Base-by-base conservation (phyloP, 192 early-diverging fungal genomes). In the Coemansia sp. region DNA sequence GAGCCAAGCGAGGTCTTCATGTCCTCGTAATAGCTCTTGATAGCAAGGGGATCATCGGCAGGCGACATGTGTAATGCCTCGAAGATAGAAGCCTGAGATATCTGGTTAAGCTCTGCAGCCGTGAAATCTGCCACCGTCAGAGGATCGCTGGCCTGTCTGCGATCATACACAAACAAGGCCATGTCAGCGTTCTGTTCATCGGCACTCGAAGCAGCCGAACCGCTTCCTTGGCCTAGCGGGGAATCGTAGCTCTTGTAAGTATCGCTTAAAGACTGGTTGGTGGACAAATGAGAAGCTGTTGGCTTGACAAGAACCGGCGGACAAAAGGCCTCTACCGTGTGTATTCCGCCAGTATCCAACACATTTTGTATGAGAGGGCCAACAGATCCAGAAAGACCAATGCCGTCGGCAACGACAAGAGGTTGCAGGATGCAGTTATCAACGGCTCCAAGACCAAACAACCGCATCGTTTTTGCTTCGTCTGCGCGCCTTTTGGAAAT, bases 351-450 rank as follows among this genome's bases (percentile, higher is more conserved):
- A 5, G 51, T 2, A 52, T 5, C 51, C 51, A 52, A 20, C 5
- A 52, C 4, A 11, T 28, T 52, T 2, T 45, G 2, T 31, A 51
- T 16, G 36, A 25, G 18, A 1, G 51, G 51, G 5, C 51, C 5
- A 28, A 22, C 28, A 25, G 51, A 28, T 6, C 22, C 51, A 5
- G 66, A 58, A 18, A 68, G 17, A 29, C 75, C 75, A 17, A 77
- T 51, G 12, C 63, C 66, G 36, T 72, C 75, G 25, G 68, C 61
- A 25, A 68, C 60, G 17, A 61, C 12, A 25, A 77, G 48, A 2
- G 66, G 70, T 48, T 68, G 69, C 25, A 77, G 51, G 34, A 65
- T 52, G 42, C 58, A 61, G 42, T 52, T 61, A 48, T 77, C 75
- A 5, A 68, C 42, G 12, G 12, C 42, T 2, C 8, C 25, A 29